phyloP scores from a whole-genome alignment of 2,329 filamentous ascomycete species.

The Colletotrichum sp. region DNA sequence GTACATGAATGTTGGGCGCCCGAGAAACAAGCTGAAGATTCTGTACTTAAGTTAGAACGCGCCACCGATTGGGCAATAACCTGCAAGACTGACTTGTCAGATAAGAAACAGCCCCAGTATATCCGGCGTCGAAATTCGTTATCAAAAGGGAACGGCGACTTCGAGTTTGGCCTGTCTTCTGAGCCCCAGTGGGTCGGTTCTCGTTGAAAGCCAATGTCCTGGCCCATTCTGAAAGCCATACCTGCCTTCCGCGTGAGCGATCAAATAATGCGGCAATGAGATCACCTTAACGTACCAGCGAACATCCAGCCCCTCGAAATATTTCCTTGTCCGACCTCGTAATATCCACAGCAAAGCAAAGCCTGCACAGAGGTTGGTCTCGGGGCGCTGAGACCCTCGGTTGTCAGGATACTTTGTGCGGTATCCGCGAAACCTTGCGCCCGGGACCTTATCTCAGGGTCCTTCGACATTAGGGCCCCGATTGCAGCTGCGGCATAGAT shows the following conservation, averaged over 20 bases:
- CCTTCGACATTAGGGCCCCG: slow-evolving; percentile 25
- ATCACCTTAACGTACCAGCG: background rate
- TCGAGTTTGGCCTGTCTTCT: slow-evolving; percentile 20
- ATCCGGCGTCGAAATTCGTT: slow-evolving; percentile 31
- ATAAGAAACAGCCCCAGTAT: slow-evolving; percentile 33
- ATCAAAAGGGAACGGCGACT: slow-evolving; percentile 18
- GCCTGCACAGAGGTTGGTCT: slow-evolving; percentile 29
- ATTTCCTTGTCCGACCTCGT: slow-evolving; percentile 30
- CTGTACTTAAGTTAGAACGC: background rate
- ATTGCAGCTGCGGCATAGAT: slow-evolving; percentile 27
- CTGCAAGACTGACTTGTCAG: slow-evolving; percentile 25
- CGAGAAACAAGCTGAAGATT: slow-evolving; percentile 23
- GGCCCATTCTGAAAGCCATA: slow-evolving; percentile 35
- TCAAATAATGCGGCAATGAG: slow-evolving; percentile 7
- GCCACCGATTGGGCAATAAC: rapidly evolving
- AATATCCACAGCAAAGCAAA: slow-evolving; percentile 29
- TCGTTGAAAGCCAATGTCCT: slow-evolving; percentile 33
- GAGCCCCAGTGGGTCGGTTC: slow-evolving; percentile 27
- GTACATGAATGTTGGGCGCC: slow-evolving; percentile 19
- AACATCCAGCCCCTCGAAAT: slow-evolving; percentile 31
- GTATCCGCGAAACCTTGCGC: slow-evolving; percentile 20
- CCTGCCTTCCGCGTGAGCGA: slow-evolving; percentile 10
- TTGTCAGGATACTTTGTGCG: slow-evolving; percentile 29
- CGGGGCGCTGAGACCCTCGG: slow-evolving; percentile 23
- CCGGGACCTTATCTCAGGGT: slow-evolving; percentile 1